phyloP scores from a whole-genome alignment of 2,329 filamentous ascomycete genomes.

The Cercospora nicotianae region DNA sequence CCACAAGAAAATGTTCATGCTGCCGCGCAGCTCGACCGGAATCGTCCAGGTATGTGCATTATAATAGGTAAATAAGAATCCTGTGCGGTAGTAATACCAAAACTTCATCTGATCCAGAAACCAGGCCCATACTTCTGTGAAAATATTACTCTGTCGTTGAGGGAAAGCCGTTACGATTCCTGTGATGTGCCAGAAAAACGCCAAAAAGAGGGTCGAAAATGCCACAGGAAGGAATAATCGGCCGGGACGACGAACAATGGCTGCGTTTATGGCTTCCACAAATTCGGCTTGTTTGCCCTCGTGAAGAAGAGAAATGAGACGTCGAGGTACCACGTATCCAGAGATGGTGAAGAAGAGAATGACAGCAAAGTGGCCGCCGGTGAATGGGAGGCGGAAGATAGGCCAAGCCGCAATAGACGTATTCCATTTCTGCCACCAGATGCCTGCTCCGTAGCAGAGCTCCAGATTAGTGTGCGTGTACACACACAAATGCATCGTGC shows the following conservation, averaged over 20 bases:
- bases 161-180: constrained; percentile 45
- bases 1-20: constrained; percentile 61
- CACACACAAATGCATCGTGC: constrained; percentile 59
- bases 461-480: constrained; percentile 58
- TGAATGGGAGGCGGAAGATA: constrained; percentile 59
- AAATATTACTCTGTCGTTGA: constrained; percentile 42
- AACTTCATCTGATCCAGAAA: constrained; percentile 64
- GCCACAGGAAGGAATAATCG: constrained; percentile 55
- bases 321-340: constrained; percentile 51
- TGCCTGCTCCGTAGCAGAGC: constrained; percentile 29
- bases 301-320: constrained; percentile 41
- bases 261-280: constrained; percentile 48
- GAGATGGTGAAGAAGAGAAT: constrained; percentile 55
- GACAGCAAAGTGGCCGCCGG: constrained; percentile 61
- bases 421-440: constrained; percentile 44
- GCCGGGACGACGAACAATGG: constrained; percentile 52
- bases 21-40: constrained; percentile 63
- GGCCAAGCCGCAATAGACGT: constrained; percentile 53
- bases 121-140: constrained; percentile 53
- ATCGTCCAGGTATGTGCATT: constrained; percentile 57
- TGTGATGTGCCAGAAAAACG: constrained; percentile 56
- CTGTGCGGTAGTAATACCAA: constrained; percentile 61
- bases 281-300: constrained; percentile 41
- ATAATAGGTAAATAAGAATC: constrained; percentile 32
- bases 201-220: constrained; percentile 54